Percentiles rank a stretch among this genome's conserved stretches.
Conservation (phyloP, 2,329 filamentous ascomycete species). For the Purpureocillium lavendulum region DNA sequence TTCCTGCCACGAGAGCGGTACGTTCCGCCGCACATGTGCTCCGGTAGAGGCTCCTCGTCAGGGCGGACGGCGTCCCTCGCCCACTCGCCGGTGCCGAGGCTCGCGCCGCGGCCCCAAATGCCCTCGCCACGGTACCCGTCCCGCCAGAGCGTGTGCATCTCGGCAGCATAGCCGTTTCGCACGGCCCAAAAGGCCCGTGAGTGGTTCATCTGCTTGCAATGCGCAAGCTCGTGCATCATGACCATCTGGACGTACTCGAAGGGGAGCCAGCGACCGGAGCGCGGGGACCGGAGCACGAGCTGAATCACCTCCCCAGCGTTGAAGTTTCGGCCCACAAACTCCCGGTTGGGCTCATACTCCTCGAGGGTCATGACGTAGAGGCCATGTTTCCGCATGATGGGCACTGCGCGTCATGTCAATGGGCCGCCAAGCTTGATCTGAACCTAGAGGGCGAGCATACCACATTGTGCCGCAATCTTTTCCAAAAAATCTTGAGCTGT, state of each 20-base stretch:
- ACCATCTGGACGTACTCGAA: slow-evolving; percentile 86
- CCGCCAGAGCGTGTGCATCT: slow-evolving; percentile 64
- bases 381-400: slow-evolving; percentile 60
- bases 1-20: slow-evolving; percentile 56
- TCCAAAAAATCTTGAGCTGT: slow-evolving; percentile 64
- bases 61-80: slow-evolving; percentile 42
- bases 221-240: slow-evolving; percentile 88
- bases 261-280: slow-evolving; percentile 63
- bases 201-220: slow-evolving; percentile 91
- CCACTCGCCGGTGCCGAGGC: slow-evolving; percentile 53
- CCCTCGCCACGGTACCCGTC: slow-evolving; percentile 72
- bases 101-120: slow-evolving; percentile 67
- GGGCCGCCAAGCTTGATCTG: not conserved
- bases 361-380: slow-evolving; percentile 64
- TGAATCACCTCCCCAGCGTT: slow-evolving; percentile 84
- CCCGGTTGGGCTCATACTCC: slow-evolving; percentile 71
- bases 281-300: slow-evolving; percentile 64
- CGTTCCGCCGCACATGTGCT: slow-evolving; percentile 75
- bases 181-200: slow-evolving; percentile 73
- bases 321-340: slow-evolving; percentile 86
- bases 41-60: slow-evolving; percentile 47
- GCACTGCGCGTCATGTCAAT: slow-evolving; percentile 32
- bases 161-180: slow-evolving; percentile 61
- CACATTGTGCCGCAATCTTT: slow-evolving; percentile 72
- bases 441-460: slow-evolving; percentile 25